These are phyloP conservation scores for Myriosclerotinia scirpicola DNA, from an alignment of 2,329 filamentous ascomycete genomes.

Conservation along the genomic window DNA sequence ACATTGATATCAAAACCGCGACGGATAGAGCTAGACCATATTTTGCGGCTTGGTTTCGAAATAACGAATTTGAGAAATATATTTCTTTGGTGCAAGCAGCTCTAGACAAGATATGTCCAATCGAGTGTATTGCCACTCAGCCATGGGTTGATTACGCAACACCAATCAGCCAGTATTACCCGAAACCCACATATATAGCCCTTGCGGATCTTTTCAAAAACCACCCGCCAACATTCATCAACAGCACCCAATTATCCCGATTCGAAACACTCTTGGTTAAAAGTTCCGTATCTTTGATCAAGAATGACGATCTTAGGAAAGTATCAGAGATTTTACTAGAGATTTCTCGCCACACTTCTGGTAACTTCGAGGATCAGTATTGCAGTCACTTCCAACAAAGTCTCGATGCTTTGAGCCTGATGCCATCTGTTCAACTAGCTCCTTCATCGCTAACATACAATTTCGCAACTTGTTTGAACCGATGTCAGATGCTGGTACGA, in stretches of 20 bases:
- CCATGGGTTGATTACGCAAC: constrained; percentile 7
- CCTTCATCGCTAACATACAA: not conserved
- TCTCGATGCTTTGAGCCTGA: constrained; percentile 24
- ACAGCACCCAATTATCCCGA: not conserved
- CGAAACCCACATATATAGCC: constrained; percentile 11
- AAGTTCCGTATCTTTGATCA: no score
- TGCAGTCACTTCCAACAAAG: constrained; percentile 27
- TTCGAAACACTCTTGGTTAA: not conserved
- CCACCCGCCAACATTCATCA: not conserved
- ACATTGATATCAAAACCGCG: constrained; percentile 18
- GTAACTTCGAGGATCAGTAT: constrained; percentile 26
- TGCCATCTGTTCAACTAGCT: not conserved
- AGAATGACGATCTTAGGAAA: no score
- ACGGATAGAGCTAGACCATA: not conserved
- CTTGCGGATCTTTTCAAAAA: constrained; percentile 20
- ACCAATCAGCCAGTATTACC: not conserved
- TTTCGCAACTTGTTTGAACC: not conserved
- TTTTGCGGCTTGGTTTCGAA: constrained; percentile 26
- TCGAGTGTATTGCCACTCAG: no score
- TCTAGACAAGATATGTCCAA: no score
- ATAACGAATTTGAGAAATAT: constrained; percentile 18
- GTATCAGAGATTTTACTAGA: constrained; percentile 17
- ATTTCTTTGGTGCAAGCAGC: no score
- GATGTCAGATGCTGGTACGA: not conserved
- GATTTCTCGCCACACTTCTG: constrained; percentile 23